Conservation (phyloP, 2,329 filamentous ascomycete genomes). For the Colletotrichum sp. region DNA sequence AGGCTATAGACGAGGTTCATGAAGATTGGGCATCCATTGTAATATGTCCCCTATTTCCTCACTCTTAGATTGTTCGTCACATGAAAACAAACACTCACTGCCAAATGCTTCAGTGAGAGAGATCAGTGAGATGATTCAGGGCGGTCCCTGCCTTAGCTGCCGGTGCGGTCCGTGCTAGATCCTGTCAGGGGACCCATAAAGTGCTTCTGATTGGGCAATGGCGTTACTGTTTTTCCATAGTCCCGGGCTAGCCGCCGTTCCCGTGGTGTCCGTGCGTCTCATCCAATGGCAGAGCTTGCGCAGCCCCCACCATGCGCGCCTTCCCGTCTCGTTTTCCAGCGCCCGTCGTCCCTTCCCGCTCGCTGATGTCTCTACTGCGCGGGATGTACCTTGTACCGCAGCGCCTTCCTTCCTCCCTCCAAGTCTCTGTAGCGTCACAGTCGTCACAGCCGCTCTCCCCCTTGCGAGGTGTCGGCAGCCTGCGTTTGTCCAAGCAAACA, state of each 20-base stretch:
- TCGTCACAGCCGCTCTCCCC: neutral
- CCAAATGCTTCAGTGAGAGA: neutral
- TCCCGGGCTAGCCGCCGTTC: neutral
- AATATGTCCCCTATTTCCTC: neutral
- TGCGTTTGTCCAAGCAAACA: neutral
- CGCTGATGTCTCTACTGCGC: neutral
- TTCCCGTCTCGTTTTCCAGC: neutral
- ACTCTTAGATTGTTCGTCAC: neutral
- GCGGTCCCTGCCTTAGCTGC: neutral
- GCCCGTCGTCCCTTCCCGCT: neutral
- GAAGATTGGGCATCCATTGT: no score
- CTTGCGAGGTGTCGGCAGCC: neutral
- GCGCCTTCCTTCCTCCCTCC: neutral
- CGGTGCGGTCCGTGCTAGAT: neutral
- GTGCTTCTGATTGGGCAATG: neutral
- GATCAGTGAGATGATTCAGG: neutral
- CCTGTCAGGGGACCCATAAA: neutral
- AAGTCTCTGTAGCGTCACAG: neutral
- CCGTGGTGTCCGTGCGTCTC: neutral
- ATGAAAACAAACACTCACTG: neutral
- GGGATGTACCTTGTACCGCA: neutral
- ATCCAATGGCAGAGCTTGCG: neutral
- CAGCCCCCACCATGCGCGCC: neutral
- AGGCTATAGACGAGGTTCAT: no score
- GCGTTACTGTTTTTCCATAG: neutral